Evolutionary conservation across 306 rosid genomes (phyloP).

Genomic region (Corylus avellana): DNA sequence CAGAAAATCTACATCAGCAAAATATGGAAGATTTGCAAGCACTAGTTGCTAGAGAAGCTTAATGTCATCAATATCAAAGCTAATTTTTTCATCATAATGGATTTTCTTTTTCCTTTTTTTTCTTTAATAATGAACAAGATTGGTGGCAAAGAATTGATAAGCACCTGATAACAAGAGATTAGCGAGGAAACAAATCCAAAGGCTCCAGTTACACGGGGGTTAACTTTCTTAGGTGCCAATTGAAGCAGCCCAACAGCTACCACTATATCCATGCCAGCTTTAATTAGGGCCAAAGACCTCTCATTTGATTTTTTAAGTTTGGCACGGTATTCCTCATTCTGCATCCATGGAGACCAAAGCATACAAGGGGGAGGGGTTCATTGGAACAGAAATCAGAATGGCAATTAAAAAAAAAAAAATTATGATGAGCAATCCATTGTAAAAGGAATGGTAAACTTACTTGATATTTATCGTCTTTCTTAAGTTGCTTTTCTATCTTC

Average conservation of each 20-base stretch:
- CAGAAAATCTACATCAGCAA: slow-evolving; percentile 28
- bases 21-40: neutral
- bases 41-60: slow-evolving; percentile 15
- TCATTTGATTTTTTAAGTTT: slow-evolving; percentile 75
- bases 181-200: slow-evolving; percentile 84
- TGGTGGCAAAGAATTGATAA: slow-evolving; percentile 4
- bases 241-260: slow-evolving; percentile 93
- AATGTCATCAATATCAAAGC: neutral
- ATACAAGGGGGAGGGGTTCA: neutral
- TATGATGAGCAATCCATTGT: neutral
- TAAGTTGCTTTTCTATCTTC: slow-evolving; percentile 85
- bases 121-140: neutral
- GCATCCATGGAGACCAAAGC: slow-evolving; percentile 23
- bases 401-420: neutral
- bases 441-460: slow-evolving; percentile 44
- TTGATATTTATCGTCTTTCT: slow-evolving; percentile 58
- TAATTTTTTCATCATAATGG: neutral
- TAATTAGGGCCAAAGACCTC: slow-evolving; percentile 80
- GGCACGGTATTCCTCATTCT: slow-evolving; percentile 77
- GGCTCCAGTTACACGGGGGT: slow-evolving; percentile 90
- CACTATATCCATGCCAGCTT: slow-evolving; percentile 76
- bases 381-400: neutral
- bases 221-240: slow-evolving; percentile 84
- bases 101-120: neutral
- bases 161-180: slow-evolving; percentile 96